phyloP scores from a whole-genome alignment of 2,329 filamentous ascomycete species.

The Falciphora oryzae region DNA sequence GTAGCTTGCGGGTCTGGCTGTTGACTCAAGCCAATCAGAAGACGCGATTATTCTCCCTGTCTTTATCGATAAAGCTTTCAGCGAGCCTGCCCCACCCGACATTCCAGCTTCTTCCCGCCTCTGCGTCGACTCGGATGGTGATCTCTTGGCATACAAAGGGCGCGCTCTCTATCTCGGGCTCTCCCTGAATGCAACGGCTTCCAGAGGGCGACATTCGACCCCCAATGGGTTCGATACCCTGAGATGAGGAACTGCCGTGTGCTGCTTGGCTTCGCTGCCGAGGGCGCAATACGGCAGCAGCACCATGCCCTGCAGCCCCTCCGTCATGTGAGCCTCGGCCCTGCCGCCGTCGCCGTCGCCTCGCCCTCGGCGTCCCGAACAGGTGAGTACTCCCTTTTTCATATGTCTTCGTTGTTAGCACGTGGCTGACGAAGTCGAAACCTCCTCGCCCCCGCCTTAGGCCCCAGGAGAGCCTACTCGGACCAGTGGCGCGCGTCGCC shows the following conservation, averaged over 20 bases:
- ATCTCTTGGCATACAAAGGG: neutral
- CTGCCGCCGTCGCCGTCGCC: too few species aligned
- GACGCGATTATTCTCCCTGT: neutral
- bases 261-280: constrained; percentile 23
- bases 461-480: neutral
- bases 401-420: too few species aligned
- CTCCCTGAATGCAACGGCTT: neutral
- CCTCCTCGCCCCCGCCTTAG: neutral
- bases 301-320: constrained; percentile 8
- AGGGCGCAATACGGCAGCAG: constrained; percentile 15
- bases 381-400: too few species aligned
- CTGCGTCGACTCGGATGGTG: too few species aligned
- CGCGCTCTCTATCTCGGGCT: neutral
- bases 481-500: constrained; percentile 8
- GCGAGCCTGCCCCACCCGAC: neutral
- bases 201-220: constrained; percentile 2
- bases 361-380: too few species aligned
- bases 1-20: neutral
- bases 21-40: neutral
- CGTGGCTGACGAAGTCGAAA: too few species aligned
- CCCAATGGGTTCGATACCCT: constrained; percentile 9
- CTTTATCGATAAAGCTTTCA: neutral
- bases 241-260: constrained; percentile 27
- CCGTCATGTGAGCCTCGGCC: neutral
- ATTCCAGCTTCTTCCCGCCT: neutral